Base-by-base conservation (phyloP, 495 filamentous ascomycete genomes). In the Platismatia glauca region DNA sequence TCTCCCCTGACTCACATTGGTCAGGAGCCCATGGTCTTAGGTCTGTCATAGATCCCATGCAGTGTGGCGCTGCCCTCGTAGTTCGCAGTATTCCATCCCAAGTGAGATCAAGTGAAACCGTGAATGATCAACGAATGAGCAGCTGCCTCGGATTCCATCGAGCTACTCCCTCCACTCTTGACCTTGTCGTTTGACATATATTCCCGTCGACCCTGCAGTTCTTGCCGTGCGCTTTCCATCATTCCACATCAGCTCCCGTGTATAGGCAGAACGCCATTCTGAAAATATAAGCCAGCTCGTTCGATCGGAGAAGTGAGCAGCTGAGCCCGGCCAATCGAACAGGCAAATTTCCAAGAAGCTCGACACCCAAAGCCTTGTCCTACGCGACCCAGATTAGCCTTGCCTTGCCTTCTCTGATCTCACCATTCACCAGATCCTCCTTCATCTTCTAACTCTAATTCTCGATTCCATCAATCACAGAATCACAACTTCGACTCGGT, bases 81-180 rank as follows among this genome's bases (percentile, higher is more conserved):
- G 20, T 29, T 31, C 16, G 3, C 7, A n/a, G n/a, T n/a, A n/a
- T n/a, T 33, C 39, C 0, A 8, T 46, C 39, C 37, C 13, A 46
- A 46, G 39, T n/a, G 39, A 15, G 15, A 38, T 38, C 56, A 31
- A 53, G 39, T 59, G 57, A 60, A 58, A 56, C 33, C 35, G 15
- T 38, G 62, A 43, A 67, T 67, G 66, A 67, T 63, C 60, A 63
- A 60, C 57, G 57, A 64, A 64, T 58, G 65, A 52, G 65, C 65
- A 67, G 65, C 56, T 67, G 65, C 53, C 24, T 29, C 31, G 33
- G 57, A 64, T 58, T 63, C 56, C 48, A 64, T 60, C 62, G 20
- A n/a, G n/a, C n/a, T n/a, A 37, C 38, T 31, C 35, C 7, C 20
- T 27, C 13, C 20, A 27, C 60, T 60, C 59, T 57, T 62, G 52